These are phyloP conservation scores for Nyssa sinensis DNA, from an alignment of 148 eudicot genomes.

Conservation along the genomic window DNA sequence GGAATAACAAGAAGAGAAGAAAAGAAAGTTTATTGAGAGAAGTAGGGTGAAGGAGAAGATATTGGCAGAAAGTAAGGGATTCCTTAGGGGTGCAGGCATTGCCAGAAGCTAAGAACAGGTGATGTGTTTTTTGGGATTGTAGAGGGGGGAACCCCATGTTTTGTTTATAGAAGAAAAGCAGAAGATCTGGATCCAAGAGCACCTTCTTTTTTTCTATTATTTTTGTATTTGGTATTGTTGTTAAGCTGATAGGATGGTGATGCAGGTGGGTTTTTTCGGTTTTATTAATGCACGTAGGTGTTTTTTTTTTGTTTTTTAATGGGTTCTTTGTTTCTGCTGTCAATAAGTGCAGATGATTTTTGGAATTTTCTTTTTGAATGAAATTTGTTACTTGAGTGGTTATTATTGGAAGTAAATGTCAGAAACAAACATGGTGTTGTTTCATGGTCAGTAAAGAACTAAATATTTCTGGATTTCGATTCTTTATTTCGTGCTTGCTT, in stretches of 20 bases:
- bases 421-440: slow-evolving; percentile 1
- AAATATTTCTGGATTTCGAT: not conserved
- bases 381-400: slow-evolving; percentile 2
- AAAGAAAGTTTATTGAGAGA: slow-evolving; percentile 22
- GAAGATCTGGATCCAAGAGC: slow-evolving; percentile 53
- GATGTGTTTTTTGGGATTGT: slow-evolving; percentile 64
- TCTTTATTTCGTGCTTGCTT: not conserved
- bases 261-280: slow-evolving; percentile 25
- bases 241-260: slow-evolving; percentile 39
- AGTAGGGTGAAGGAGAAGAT: slow-evolving; percentile 27
- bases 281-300: not conserved
- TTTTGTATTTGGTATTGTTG: slow-evolving; percentile 14
- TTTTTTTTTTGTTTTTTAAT: too few relatives aligned
- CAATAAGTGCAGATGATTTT: not conserved
- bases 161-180: slow-evolving; percentile 72
- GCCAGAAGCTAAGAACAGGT: slow-evolving; percentile 22
- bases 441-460: not conserved
- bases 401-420: slow-evolving; percentile 21
- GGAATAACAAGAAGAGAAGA: slow-evolving; percentile 43
- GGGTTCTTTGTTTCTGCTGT: slow-evolving; percentile 15
- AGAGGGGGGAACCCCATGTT: slow-evolving; percentile 91
- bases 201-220: slow-evolving; percentile 27
- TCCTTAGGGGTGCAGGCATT: slow-evolving; percentile 54
- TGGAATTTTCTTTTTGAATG: slow-evolving; percentile 13
- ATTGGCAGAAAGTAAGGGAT: slow-evolving; percentile 29